These are phyloP conservation scores for Saturnispora sekii DNA, from an alignment of 805 yeast species.

Conservation along the genomic window DNA sequence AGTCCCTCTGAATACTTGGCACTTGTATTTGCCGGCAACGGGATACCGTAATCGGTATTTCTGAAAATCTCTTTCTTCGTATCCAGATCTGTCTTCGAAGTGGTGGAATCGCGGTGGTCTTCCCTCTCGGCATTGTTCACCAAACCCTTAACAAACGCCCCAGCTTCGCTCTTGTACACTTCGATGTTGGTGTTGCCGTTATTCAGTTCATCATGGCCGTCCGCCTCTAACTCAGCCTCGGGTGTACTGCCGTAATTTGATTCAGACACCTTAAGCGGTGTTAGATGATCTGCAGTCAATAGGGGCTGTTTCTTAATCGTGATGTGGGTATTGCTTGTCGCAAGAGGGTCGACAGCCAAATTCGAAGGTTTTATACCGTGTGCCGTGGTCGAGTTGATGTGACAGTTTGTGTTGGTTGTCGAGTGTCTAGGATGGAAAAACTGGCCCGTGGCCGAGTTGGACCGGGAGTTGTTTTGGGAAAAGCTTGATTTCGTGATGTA, in stretches of 20 bases:
- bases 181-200: conserved; percentile 12
- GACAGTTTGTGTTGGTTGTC: not conserved
- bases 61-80: conserved; percentile 5
- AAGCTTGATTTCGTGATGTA: conserved; percentile 8
- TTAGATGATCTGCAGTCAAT: conserved; percentile 1
- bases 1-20: not conserved
- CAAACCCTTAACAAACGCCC: conserved; percentile 30
- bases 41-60: conserved; percentile 12
- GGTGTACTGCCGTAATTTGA: conserved; percentile 2
- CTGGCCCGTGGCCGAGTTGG: not conserved
- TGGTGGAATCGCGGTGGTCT: conserved; percentile 4
- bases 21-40: conserved; percentile 11
- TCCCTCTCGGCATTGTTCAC: conserved; percentile 19
- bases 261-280: conserved; percentile 2
- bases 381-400: conserved; percentile 20
- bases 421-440: conserved; percentile 1
- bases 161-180: conserved; percentile 37
- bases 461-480: not conserved
- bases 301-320: conserved; percentile 55
- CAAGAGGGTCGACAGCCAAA: conserved; percentile 61
- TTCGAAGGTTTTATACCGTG: conserved; percentile 45
- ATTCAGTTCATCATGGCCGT: too few species aligned
- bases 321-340: conserved; percentile 54
- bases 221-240: not conserved
- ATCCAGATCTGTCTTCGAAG: not conserved